Evolutionary conservation across 352 stramenopile genomes (phyloP).

Genomic region (Pythium pectinolyticum): DNA sequence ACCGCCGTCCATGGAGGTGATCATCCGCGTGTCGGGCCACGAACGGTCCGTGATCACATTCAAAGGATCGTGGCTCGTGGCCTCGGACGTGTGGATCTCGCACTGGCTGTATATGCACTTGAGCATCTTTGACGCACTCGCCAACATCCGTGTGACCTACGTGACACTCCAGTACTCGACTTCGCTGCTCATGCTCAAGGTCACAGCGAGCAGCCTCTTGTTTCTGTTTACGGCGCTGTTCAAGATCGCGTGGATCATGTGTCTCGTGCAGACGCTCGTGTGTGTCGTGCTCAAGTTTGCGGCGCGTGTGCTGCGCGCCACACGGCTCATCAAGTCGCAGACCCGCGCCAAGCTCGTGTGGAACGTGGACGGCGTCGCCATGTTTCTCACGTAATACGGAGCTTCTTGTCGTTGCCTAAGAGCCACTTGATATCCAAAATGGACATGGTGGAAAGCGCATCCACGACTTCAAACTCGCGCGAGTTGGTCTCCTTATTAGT

Average conservation of each 20-base stretch:
- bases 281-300: slow-evolving; percentile 34
- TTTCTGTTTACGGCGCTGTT: slow-evolving; percentile 49
- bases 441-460: slow-evolving; percentile 47
- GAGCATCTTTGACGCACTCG: slow-evolving; percentile 48
- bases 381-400: slow-evolving; percentile 53
- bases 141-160: slow-evolving; percentile 48
- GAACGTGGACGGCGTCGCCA: slow-evolving; percentile 41
- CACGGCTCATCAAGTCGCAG: slow-evolving; percentile 37
- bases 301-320: slow-evolving; percentile 30
- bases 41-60: slow-evolving; percentile 42
- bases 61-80: slow-evolving; percentile 49
- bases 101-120: slow-evolving; percentile 60
- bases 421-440: slow-evolving; percentile 56
- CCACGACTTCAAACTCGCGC: slow-evolving; percentile 37
- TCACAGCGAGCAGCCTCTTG: slow-evolving; percentile 49
- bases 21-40: slow-evolving; percentile 35
- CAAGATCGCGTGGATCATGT: slow-evolving; percentile 58
- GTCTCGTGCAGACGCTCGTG: slow-evolving; percentile 38
- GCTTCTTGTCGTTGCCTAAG: slow-evolving; percentile 34
- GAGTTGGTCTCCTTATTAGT: slow-evolving; percentile 32
- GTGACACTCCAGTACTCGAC: slow-evolving; percentile 41
- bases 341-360: slow-evolving; percentile 41
- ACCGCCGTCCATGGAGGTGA: slow-evolving; percentile 43
- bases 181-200: slow-evolving; percentile 47
- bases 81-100: slow-evolving; percentile 60